Percentiles rank a stretch among this genome's conserved stretches.
phyloP scores from a whole-genome alignment of 1,139 yeast species.

The Scheffersomyces illinoinensis region DNA sequence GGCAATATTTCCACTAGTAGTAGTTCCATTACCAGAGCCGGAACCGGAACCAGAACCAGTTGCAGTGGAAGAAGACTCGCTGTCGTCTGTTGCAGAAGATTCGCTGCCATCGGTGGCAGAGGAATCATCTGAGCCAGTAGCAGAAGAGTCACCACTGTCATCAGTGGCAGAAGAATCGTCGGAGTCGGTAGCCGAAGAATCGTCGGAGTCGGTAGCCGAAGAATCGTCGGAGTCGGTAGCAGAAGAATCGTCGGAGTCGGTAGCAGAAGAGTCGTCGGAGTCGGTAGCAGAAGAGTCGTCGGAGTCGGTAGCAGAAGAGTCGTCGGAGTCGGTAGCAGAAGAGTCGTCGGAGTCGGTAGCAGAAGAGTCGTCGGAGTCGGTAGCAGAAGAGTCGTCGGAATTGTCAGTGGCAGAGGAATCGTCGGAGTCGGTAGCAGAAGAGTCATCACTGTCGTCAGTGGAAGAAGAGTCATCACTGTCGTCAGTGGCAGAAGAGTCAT shows the following conservation, averaged over 20 bases:
- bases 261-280: slow-evolving; percentile 1
- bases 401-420: slow-evolving; percentile 21
- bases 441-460: not conserved
- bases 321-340: not conserved
- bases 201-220: slow-evolving; percentile 30
- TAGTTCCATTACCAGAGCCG: slow-evolving; percentile 3
- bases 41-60: slow-evolving; percentile 9
- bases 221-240: slow-evolving; percentile 13
- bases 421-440: slow-evolving; percentile 6
- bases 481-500: slow-evolving; percentile 16
- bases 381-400: slow-evolving; percentile 10
- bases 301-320: slow-evolving; percentile 19
- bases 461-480: not conserved
- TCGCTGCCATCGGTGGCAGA: slow-evolving; percentile 12
- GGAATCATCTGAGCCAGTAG: slow-evolving; percentile 8
- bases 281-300: slow-evolving; percentile 15
- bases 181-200: slow-evolving; percentile 63
- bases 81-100: not conserved
- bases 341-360: slow-evolving; percentile 11
- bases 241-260: slow-evolving; percentile 8
- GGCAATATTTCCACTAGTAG: slow-evolving; percentile 7
- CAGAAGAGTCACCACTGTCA: slow-evolving; percentile 1
- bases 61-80: not conserved
- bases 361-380: slow-evolving; percentile 8
- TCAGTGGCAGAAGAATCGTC: slow-evolving; percentile 24